Conservation (phyloP, 176 grass and related monocot species). For the Paspalum notatum region DNA sequence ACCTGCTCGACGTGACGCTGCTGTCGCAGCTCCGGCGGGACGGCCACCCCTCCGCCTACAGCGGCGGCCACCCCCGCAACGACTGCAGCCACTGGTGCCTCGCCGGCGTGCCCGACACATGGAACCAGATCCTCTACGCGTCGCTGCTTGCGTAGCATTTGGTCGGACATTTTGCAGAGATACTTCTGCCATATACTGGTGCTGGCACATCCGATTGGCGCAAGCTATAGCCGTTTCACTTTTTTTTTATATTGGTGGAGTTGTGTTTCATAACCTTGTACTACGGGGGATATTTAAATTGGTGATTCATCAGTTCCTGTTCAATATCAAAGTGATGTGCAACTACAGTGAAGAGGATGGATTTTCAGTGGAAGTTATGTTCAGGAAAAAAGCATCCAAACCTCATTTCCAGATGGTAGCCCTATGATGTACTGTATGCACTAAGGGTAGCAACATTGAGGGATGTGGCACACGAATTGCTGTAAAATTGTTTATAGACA, state of each 20-base stretch:
- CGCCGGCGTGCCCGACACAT: conserved; percentile 85
- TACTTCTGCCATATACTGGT: background rate
- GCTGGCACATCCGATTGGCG: background rate
- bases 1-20: conserved; percentile 88
- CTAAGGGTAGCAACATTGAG: too few relatives aligned
- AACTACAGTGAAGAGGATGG: too few relatives aligned
- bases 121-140: conserved; percentile 94
- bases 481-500: background rate
- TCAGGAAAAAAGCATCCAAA: background rate
- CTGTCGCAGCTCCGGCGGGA: conserved; percentile 94
- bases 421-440: background rate
- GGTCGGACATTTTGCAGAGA: too few relatives aligned
- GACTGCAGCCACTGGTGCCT: conserved; percentile 99
- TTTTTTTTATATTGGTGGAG: background rate
- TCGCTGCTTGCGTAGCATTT: conserved; percentile 47
- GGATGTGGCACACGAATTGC: background rate
- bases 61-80: conserved; percentile 73
- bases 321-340: background rate
- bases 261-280: conserved; percentile 7
- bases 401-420: background rate
- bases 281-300: conserved; percentile 9
- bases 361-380: background rate
- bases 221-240: background rate
- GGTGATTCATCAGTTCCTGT: conserved; percentile 17
- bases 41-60: conserved; percentile 80